Percentiles rank a stretch among this genome's conserved stretches.
Evolutionary conservation across 176 grass and related monocot genomes (phyloP).

Genomic region (Pontederia crassipes): DNA sequence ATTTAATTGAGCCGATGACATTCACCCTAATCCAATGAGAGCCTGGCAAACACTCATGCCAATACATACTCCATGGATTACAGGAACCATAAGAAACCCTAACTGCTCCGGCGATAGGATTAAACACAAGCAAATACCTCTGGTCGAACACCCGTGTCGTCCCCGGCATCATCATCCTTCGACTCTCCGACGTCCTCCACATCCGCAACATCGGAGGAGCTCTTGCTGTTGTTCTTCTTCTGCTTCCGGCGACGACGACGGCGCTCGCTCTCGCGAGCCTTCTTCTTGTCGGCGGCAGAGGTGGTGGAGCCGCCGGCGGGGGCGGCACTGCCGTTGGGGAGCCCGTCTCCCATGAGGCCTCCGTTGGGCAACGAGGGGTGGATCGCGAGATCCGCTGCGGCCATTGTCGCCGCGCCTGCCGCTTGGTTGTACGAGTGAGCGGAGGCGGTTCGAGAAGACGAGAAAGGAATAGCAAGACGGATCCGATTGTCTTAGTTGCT

Average conservation of each 20-base stretch:
- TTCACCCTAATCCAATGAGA: too few relatives aligned
- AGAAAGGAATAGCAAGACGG: too few relatives aligned
- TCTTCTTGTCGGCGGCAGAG: conserved; percentile 21
- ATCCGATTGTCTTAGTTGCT: too few relatives aligned
- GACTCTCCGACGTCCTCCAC: background rate
- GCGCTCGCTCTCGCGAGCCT: conserved; percentile 46
- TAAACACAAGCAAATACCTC: conserved; percentile 2
- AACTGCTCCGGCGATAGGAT: background rate
- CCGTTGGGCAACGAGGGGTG: background rate
- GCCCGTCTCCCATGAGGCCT: conserved; percentile 1
- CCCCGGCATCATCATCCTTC: conserved; percentile 4
- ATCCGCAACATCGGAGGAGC: background rate
- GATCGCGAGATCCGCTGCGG: conserved; percentile 1
- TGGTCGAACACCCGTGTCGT: conserved; percentile 15
- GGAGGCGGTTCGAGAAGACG: too few relatives aligned
- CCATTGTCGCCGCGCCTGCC: background rate
- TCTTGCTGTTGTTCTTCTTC: conserved; percentile 39
- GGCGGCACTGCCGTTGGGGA: background rate
- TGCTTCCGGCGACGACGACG: conserved; percentile 44
- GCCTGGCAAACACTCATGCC: too few relatives aligned
- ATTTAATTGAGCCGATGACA: too few relatives aligned
- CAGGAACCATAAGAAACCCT: conserved; percentile 3
- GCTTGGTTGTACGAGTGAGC: too few relatives aligned
- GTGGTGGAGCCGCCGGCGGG: background rate
- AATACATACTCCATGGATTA: too few relatives aligned